Evolutionary conservation across 2,329 filamentous ascomycete genomes (phyloP), one percentile per base, ranked within the genome.

Genomic region (Neonectria punicea): DNA sequence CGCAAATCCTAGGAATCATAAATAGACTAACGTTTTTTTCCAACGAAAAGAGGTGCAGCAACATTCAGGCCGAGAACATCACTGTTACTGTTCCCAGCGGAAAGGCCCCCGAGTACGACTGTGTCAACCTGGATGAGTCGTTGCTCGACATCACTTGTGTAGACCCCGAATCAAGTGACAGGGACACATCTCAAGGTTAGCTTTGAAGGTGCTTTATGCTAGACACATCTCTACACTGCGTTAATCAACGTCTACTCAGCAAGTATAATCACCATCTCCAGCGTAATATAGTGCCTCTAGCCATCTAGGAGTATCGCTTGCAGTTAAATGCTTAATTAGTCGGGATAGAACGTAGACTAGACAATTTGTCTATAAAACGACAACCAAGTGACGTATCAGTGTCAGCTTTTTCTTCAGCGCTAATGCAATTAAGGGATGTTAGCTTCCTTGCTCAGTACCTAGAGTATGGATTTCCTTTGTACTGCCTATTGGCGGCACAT

Each of bases 51-150:
- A 70, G 72, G 9, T 74, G 73, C 55, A 69, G 50, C 53, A 73
- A 74, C 18, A 74, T 74, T 16, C 63, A 65, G 2, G 66, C 49
- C 9, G 34, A 73, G 59, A 70, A 74, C 5, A 70, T 74, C 1
- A 69, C 46, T 10, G 62, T 74, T 0, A 69, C 65, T 0, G 71
- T 73, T 2, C 73, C 73, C 4, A 74, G 73, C 18, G 67, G 66
- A 16, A 64, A 73, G 41, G 11, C 67, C 3, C 63, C 73, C 0
- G 65, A 69, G 2, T 74, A 74, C 1, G 67, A 74, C n/a, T 74
- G 72, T 25, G 44, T 66, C 8, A 73, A 74, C 25, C 13, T 74
- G 2, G 63, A 74, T 39, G 53, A 36, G 0, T 32, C 53, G 5
- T 30, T 66, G 3, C 51, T 74, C 4, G 64, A 72, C 5, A 54